These are phyloP conservation scores for Choiromyces venosus DNA, from an alignment of 495 filamentous ascomycete genomes.

Conservation along the genomic window DNA sequence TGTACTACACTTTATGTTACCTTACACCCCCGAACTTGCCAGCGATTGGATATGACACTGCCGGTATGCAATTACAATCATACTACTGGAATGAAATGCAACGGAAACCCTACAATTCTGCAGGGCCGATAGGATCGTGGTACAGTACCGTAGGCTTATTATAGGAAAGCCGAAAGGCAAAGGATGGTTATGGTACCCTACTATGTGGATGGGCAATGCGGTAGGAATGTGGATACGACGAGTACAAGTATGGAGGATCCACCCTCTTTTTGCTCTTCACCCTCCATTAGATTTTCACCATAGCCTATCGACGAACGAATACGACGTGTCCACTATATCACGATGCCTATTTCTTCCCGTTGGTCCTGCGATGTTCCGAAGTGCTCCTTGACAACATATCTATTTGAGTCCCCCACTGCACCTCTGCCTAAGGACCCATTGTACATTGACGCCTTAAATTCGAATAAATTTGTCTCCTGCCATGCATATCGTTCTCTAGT, in stretches of 20 bases:
- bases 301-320: background rate
- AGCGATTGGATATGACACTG: background rate
- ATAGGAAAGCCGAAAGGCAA: background rate
- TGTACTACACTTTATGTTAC: background rate
- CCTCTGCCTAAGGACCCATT: constrained; percentile 36
- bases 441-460: constrained; percentile 55
- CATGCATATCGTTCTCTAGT: constrained; percentile 62
- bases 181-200: background rate
- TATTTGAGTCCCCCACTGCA: constrained; percentile 31
- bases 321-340: background rate
- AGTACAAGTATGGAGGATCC: background rate
- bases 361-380: constrained; percentile 32
- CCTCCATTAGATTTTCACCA: background rate
- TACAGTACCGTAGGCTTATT: background rate
- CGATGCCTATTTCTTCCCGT: constrained; percentile 32
- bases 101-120: background rate
- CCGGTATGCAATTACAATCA: background rate
- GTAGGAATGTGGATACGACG: background rate
- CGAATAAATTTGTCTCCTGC: constrained; percentile 53
- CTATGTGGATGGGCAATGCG: background rate
- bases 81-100: background rate
- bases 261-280: background rate
- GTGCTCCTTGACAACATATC: constrained; percentile 27
- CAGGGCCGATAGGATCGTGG: background rate
- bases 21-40: background rate